Base-by-base conservation (phyloP, 1,284 basidiomycete species). In the Bjerkandera adusta region DNA sequence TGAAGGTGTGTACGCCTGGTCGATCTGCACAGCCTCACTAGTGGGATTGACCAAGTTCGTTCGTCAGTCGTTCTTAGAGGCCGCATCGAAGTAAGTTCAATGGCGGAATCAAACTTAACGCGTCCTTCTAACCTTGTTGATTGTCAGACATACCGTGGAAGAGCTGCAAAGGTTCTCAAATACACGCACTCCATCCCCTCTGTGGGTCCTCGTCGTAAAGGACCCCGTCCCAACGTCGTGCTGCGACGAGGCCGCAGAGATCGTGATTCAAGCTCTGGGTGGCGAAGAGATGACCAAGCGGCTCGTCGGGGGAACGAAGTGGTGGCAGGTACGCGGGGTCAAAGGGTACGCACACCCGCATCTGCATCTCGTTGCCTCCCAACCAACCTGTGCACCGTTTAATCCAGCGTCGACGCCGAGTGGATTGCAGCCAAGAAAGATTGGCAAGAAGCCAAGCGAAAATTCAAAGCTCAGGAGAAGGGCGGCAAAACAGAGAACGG, bases 261-360 rank as follows among this genome's bases (percentile, higher is more conserved):
- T 82, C 52, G 75, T 99, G 35, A 83, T 95, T 45, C 71, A 81
- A 48, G 92, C 85, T 1, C 74, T 99, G 10, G 95, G 96, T 1
- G 92, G 94, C 7, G 81, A 89, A 53, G 85, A 87, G 25, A 71
- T 76, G 43, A 81, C 89, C 7, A 79, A 81, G 54, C 78, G 77
- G 45, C 64, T 94, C 21, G 84, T 94, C 1, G 95, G 95, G 13
- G 96, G 95, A 1, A 83, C 83, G 5, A 93, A 93, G 60, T 98
- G 96, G 94, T 98, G 95, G 96, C 94, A 95, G 64, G 88, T 93
- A 15, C 82, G 92, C 27, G 84, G 86, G n/a, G 65, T 81, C 49
- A 70, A 72, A 61, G 92, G 76, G 88, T 92, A 56, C 45, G 73
- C 16, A 40, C 5, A n/a, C 15, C 42, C 15, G 13, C 37, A 12